A percentile compares a stretch with the other conserved stretches of the same genome.
Evolutionary conservation across 1,284 basidiomycete genomes (phyloP).

Genomic region (Ceratobasidium sp.): DNA sequence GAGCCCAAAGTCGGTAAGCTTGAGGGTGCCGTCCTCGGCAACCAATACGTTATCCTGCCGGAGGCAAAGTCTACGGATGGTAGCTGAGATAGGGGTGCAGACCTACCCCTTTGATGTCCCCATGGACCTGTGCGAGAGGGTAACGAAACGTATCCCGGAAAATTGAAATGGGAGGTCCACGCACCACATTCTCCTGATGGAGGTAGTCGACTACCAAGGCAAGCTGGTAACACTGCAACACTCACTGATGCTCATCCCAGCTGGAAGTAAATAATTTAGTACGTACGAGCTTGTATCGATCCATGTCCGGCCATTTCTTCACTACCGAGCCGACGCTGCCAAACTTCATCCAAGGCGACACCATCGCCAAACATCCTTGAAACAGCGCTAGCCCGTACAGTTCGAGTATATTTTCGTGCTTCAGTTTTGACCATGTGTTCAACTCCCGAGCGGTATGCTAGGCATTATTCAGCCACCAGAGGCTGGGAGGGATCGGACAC

Average conservation of each 20-base stretch:
- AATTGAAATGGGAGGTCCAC: background rate
- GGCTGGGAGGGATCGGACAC: background rate
- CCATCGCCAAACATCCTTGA: background rate
- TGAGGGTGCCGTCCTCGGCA: background rate
- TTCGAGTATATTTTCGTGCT: background rate
- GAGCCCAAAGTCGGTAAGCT: constrained; percentile 17
- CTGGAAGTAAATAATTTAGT: too few species aligned
- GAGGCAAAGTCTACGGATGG: background rate
- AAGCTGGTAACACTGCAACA: background rate
- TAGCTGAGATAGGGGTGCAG: too few species aligned
- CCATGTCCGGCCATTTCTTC: background rate
- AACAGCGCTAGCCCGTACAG: constrained; percentile 1
- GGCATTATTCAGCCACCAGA: background rate
- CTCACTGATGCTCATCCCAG: background rate
- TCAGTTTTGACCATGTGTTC: constrained; percentile 3
- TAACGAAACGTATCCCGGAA: too few species aligned
- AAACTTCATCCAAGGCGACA: constrained; percentile 14
- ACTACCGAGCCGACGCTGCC: background rate
- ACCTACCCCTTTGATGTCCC: constrained; percentile 19
- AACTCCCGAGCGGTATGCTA: constrained; percentile 11
- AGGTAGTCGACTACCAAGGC: background rate
- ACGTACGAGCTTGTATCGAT: background rate
- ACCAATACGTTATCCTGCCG: background rate
- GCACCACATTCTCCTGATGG: background rate
- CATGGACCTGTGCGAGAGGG: background rate